Base-by-base conservation (phyloP, 352 stramenopile species). In the Thraustotheca clavata region DNA sequence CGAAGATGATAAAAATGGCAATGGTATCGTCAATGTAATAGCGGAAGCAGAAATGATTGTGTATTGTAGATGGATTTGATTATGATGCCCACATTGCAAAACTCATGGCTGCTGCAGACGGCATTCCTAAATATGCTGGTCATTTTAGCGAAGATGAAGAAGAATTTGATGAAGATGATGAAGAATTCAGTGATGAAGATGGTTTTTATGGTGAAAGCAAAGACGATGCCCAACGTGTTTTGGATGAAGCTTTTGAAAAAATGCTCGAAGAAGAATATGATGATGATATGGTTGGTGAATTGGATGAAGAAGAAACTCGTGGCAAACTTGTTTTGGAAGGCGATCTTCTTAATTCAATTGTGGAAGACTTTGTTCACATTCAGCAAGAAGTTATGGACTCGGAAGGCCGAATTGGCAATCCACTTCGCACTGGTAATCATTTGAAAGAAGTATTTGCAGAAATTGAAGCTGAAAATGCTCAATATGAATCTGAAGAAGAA, bases 71-170 rank as follows among this genome's bases (percentile, higher is more conserved):
- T 47, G 87, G 76, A 7, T 97, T 97, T 69, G 90, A 97, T 67
- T 97, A 97, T 69, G 89, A 97, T 47, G 87, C 87, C 20, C 91
- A 97, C 66, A 96, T 97, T 66, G 88, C 86, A 33, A 92, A 89
- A 67, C 77, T 97, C 24, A 96, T 97, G 84, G 87, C 86, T 9
- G 80, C 87, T 4, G 87, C 87, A 0, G 90, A 81, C 29, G 83
- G 84, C 48, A 72, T 91, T 4, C 80, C 80, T 24, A 80, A 88
- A 61, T 80, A 71, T 65, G 72, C 72, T n/a, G 83, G 80, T 8
- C 73, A 88, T 32, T 59, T 92, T 16, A 85, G 74, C 7, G 81
- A 90, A 39, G 75, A 80, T n/a, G 79, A 90, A 48, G 82, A 86
- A 14, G 70, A 78, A 0, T 68, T 76, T 11, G 72, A 77, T 0